phyloP scores from a whole-genome alignment of 2,329 filamentous ascomycete species.

The Ceratocystis cacaofunesta region DNA sequence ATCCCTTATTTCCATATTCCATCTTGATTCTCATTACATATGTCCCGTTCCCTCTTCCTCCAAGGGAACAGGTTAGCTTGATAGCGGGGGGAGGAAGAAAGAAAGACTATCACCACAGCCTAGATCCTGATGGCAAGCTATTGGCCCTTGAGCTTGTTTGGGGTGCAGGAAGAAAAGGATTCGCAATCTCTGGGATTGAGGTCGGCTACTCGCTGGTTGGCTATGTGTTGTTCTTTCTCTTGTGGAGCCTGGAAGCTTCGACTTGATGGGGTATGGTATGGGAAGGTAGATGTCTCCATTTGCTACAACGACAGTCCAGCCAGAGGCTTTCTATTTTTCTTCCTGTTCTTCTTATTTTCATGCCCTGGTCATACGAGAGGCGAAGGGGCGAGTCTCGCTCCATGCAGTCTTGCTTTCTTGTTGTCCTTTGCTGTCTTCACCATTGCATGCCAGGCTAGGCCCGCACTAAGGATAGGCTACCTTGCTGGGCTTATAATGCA shows the following conservation, averaged over 20 bases:
- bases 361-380: not conserved
- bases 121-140: not conserved
- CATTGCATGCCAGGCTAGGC: not conserved
- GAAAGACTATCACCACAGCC: not conserved
- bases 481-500: too few relatives aligned
- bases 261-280: too few relatives aligned
- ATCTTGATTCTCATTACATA: not conserved
- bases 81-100: not conserved
- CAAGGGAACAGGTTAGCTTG: not conserved
- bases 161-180: not conserved
- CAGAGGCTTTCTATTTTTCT: too few relatives aligned
- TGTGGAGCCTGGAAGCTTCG: too few relatives aligned
- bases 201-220: too few relatives aligned
- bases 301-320: too few relatives aligned
- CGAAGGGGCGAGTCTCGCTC: not conserved
- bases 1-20: not conserved
- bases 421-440: too few relatives aligned
- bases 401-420: too few relatives aligned
- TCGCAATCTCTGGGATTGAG: not conserved
- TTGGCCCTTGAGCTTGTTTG: not conserved
- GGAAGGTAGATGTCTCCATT: too few relatives aligned
- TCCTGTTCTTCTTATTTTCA: too few relatives aligned
- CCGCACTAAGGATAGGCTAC: too few relatives aligned
- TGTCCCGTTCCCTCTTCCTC: not conserved
- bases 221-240: too few relatives aligned